These are phyloP conservation scores for Pestalotiopsis sp. DNA, from an alignment of 2,329 filamentous ascomycete genomes.

Conservation along the genomic window DNA sequence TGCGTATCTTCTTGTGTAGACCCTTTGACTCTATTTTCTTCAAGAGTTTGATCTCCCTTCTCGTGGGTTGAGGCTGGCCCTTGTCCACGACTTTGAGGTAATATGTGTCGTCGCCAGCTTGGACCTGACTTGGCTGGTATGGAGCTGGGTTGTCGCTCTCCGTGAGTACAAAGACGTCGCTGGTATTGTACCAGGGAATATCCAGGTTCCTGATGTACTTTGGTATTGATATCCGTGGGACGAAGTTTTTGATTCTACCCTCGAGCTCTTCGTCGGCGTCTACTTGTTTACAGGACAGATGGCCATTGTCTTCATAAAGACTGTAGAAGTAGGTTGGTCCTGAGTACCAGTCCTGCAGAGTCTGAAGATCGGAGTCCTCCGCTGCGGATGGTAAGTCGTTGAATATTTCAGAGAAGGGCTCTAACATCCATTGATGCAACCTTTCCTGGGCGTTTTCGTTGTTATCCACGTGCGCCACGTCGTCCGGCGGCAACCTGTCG, in stretches of 20 bases:
- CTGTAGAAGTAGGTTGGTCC: background rate
- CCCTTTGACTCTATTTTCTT: constrained; percentile 11
- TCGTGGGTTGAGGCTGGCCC: constrained; percentile 11
- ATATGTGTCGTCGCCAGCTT: constrained; percentile 6
- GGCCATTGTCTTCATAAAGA: background rate
- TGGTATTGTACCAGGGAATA: constrained; percentile 10
- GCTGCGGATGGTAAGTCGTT: background rate
- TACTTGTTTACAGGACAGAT: background rate
- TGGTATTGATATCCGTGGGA: constrained; percentile 9
- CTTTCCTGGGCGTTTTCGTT: background rate
- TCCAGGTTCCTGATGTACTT: constrained; percentile 11
- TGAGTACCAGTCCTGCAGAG: background rate
- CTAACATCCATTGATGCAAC: background rate
- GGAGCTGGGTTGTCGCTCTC: constrained; percentile 1
- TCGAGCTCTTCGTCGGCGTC: background rate
- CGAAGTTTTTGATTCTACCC: background rate
- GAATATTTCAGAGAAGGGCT: background rate
- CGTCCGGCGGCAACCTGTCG: background rate
- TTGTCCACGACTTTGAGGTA: constrained; percentile 14
- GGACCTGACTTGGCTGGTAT: constrained; percentile 5
- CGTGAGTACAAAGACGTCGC: constrained; percentile 1
- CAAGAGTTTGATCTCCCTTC: constrained; percentile 12
- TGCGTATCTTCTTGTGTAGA: constrained; percentile 1
- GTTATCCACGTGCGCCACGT: no score
- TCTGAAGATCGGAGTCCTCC: background rate